Evolutionary conservation across 2,329 filamentous ascomycete genomes (phyloP).

Genomic region (Diaporthe amygdali): DNA sequence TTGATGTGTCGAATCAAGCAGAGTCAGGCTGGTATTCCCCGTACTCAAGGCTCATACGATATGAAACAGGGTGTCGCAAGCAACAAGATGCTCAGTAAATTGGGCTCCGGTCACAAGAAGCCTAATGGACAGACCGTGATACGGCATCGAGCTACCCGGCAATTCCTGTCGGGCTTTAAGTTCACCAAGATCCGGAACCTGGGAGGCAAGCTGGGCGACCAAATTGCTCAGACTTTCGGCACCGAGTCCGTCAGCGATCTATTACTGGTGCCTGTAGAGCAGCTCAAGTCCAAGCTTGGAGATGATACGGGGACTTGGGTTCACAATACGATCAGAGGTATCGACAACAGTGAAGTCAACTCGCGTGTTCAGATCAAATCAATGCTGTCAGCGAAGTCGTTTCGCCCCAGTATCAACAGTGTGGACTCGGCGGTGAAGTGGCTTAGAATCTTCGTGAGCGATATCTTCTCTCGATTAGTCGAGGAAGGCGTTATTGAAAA

Average conservation of each 20-base stretch:
- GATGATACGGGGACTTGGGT: conserved; percentile 88
- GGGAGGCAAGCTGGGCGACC: conserved; percentile 93
- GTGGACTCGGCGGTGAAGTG: conserved; percentile 81
- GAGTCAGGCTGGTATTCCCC: background rate
- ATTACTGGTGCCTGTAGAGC: conserved; percentile 72
- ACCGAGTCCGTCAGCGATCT: conserved; percentile 82
- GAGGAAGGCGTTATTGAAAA: conserved; percentile 91
- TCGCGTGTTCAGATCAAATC: conserved; percentile 92
- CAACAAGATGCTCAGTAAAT: conserved; percentile 95
- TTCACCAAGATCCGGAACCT: conserved; percentile 94
- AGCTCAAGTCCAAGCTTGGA: conserved; percentile 78
- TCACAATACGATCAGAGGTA: conserved; percentile 81
- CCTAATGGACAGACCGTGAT: conserved; percentile 95
- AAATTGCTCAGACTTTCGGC: conserved; percentile 79
- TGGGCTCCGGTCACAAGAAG: conserved; percentile 91
- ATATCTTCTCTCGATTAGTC: conserved; percentile 87
- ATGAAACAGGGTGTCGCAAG: conserved; percentile 68
- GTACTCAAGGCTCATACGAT: background rate
- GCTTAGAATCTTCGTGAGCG: conserved; percentile 89
- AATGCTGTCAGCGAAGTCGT: conserved; percentile 97
- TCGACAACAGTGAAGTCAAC: conserved; percentile 88
- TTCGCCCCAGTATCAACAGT: conserved; percentile 80
- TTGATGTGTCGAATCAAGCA: background rate
- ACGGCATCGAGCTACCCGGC: conserved; percentile 78
- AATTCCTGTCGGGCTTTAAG: conserved; percentile 85